These are phyloP conservation scores for Castanopsis chinensis DNA, from an alignment of 306 rosid genomes.

Conservation along the genomic window DNA sequence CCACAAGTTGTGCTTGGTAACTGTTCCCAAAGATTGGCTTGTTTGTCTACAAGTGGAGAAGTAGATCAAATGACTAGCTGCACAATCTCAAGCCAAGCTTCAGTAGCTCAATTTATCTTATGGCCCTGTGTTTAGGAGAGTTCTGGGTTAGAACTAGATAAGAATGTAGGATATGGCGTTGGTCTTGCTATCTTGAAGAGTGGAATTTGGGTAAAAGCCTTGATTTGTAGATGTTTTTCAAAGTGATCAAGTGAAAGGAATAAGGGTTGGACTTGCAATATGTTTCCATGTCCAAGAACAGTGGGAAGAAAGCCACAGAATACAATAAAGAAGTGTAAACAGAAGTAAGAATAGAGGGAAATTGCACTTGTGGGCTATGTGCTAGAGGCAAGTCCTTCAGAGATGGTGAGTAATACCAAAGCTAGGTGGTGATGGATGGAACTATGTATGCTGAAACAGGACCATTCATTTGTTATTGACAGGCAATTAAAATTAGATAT, in stretches of 20 bases:
- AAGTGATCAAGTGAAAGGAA: neutral
- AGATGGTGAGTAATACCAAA: neutral
- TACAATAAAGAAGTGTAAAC: neutral
- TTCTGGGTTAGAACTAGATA: neutral
- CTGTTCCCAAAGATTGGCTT: neutral
- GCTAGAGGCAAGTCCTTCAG: neutral
- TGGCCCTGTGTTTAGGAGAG: neutral
- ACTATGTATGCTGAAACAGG: no score
- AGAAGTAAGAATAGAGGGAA: no score
- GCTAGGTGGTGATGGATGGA: neutral
- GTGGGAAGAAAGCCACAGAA: neutral
- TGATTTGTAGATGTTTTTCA: neutral
- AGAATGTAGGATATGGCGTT: neutral
- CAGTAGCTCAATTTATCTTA: neutral
- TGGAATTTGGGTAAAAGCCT: neutral
- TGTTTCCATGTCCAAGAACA: neutral
- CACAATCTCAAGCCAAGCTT: neutral
- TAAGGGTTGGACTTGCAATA: neutral
- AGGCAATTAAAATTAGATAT: no score
- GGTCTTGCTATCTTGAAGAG: neutral
- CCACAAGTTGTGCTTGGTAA: neutral
- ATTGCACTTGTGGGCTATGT: no score
- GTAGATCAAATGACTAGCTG: neutral
- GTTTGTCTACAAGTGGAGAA: neutral
- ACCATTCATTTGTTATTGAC: no score